These are phyloP conservation scores for Malus fusca DNA, from an alignment of 306 rosid species.

Conservation along the genomic window DNA sequence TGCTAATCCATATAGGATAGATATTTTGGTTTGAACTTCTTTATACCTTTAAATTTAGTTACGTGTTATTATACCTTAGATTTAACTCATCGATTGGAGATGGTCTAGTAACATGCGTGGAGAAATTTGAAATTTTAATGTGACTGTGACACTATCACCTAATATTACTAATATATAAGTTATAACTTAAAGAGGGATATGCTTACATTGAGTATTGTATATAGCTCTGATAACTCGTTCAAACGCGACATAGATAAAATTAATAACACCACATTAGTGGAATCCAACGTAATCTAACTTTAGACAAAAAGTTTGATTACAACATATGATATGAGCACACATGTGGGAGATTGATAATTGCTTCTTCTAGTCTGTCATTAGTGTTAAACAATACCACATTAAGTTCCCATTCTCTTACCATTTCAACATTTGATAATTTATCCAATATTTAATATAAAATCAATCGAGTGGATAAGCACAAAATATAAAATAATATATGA, in stretches of 20 bases:
- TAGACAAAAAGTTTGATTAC: not conserved
- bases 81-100: no score
- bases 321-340: not conserved
- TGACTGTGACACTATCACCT: no score
- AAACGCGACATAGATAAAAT: no score
- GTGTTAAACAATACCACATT: not conserved
- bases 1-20: no score
- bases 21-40: no score
- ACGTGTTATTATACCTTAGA: no score
- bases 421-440: not conserved
- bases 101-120: no score
- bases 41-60: no score
- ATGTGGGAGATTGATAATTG: not conserved
- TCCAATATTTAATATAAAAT: not conserved
- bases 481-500: not conserved
- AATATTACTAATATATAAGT: no score
- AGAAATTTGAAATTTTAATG: no score
- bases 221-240: no score
- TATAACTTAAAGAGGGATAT: not conserved
- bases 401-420: not conserved
- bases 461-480: conserved; percentile 3
- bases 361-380: not conserved
- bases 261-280: not conserved
- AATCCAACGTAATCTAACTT: not conserved
- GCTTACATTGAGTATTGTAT: not conserved